Conservation (phyloP, 495 filamentous ascomycete species). For the Letharia columbiana region DNA sequence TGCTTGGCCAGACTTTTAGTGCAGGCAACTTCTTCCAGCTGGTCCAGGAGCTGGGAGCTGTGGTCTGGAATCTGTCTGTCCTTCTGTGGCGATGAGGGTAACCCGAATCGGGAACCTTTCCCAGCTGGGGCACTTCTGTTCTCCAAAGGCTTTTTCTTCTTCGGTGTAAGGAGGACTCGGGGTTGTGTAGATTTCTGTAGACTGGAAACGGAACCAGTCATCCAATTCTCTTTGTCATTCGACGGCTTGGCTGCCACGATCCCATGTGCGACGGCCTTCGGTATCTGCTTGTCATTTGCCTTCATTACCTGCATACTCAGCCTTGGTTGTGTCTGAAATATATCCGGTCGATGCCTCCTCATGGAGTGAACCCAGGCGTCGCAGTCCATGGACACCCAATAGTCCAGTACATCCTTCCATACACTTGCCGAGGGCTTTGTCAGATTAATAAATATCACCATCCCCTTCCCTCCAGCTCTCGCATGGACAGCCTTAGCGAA, state of each 20-base stretch:
- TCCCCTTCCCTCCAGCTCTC: conserved; percentile 37
- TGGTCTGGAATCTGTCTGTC: not conserved
- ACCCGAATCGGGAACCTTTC: not conserved
- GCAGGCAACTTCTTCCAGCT: not conserved
- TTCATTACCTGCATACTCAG: conserved; percentile 8
- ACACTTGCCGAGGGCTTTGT: conserved; percentile 58
- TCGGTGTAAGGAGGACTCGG: not conserved
- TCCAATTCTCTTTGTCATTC: not conserved
- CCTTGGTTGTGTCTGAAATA: conserved; percentile 23
- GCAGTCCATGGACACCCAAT: conserved; percentile 63
- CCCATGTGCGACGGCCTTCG: not conserved
- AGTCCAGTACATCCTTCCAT: conserved; percentile 61
- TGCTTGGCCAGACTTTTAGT: not conserved
- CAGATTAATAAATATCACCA: conserved; percentile 60
- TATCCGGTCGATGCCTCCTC: conserved; percentile 29
- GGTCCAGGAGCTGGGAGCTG: not conserved
- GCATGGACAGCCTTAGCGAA: conserved; percentile 63
- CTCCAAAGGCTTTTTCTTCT: not conserved
- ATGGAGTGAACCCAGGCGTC: conserved; percentile 59
- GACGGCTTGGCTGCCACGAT: not conserved
- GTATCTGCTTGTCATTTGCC: not conserved
- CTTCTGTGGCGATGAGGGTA: not conserved
- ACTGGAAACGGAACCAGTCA: not conserved
- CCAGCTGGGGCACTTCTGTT: not conserved
- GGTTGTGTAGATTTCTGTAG: not conserved